These are phyloP conservation scores for Tetrahymena malaccensis DNA, from an alignment of 73 alveolate genomes.

Conservation along the genomic window DNA sequence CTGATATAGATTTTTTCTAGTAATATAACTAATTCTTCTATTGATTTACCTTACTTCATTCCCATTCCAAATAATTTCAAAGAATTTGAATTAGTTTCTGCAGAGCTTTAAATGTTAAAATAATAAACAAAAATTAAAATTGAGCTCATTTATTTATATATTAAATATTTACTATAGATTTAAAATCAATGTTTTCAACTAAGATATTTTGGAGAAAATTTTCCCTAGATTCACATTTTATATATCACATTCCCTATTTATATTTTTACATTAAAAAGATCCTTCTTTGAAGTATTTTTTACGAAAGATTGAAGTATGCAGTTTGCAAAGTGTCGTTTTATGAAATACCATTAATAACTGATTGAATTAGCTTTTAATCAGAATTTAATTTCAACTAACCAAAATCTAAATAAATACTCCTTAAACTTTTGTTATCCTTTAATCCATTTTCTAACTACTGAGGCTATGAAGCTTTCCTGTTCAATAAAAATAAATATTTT, in stretches of 20 bases:
- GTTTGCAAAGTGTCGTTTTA: neutral
- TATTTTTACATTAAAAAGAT: neutral
- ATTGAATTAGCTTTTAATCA: neutral
- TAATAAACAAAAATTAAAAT: neutral
- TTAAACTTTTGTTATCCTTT: neutral
- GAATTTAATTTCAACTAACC: neutral
- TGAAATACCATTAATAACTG: neutral
- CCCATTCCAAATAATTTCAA: neutral
- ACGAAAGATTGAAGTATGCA: neutral
- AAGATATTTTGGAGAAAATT: neutral
- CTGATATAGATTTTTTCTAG: neutral
- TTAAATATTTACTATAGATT: neutral
- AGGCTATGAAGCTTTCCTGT: neutral
- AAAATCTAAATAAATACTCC: neutral
- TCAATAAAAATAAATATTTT: neutral
- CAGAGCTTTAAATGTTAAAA: neutral
- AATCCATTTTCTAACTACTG: neutral
- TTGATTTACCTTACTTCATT: neutral
- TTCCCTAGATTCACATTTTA: neutral
- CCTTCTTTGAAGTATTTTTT: neutral
- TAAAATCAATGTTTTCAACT: neutral
- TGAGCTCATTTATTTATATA: no score
- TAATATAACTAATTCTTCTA: neutral
- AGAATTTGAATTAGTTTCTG: neutral
- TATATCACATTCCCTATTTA: neutral